Evolutionary conservation across 2,329 filamentous ascomycete species (phyloP).

Genomic region (Penicillium sp.): DNA sequence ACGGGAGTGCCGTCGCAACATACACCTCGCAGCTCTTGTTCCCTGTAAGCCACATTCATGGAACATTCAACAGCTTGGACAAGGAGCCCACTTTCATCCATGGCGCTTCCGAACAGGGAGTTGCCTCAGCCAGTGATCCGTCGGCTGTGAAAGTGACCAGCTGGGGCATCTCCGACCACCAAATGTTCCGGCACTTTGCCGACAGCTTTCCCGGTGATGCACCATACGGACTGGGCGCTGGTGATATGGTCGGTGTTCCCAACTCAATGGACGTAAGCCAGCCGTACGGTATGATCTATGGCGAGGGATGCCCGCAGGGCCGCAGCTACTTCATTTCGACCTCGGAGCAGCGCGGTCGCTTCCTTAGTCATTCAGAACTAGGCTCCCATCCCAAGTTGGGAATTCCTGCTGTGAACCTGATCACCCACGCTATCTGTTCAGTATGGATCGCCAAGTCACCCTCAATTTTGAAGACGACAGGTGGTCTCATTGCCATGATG

Average conservation of each 20-base stretch:
- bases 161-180: slow-evolving; percentile 79
- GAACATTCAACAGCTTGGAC: slow-evolving; percentile 70
- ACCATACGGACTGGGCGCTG: slow-evolving; percentile 76
- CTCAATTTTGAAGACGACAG: slow-evolving; percentile 69
- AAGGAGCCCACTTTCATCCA: slow-evolving; percentile 79
- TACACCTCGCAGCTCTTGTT: slow-evolving; percentile 84
- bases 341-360: slow-evolving; percentile 75
- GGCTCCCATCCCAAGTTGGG: slow-evolving; percentile 67
- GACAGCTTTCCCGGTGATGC: slow-evolving; percentile 73
- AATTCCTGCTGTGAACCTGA: slow-evolving; percentile 73
- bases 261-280: slow-evolving; percentile 93
- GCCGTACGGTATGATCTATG: slow-evolving; percentile 77
- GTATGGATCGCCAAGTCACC: slow-evolving; percentile 90
- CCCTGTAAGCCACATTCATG: slow-evolving; percentile 77
- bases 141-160: slow-evolving; percentile 71
- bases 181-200: slow-evolving; percentile 73
- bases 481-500: slow-evolving; percentile 78
- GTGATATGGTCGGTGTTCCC: slow-evolving; percentile 71
- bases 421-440: slow-evolving; percentile 71
- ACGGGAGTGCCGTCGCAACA: slow-evolving; percentile 72
- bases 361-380: slow-evolving; percentile 64
- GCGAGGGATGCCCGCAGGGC: slow-evolving; percentile 83
- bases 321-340: slow-evolving; percentile 74
- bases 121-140: slow-evolving; percentile 81
- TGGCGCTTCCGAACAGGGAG: slow-evolving; percentile 75